Evolutionary conservation across 2,329 filamentous ascomycete species (phyloP).

Genomic region (Nemania sp.): DNA sequence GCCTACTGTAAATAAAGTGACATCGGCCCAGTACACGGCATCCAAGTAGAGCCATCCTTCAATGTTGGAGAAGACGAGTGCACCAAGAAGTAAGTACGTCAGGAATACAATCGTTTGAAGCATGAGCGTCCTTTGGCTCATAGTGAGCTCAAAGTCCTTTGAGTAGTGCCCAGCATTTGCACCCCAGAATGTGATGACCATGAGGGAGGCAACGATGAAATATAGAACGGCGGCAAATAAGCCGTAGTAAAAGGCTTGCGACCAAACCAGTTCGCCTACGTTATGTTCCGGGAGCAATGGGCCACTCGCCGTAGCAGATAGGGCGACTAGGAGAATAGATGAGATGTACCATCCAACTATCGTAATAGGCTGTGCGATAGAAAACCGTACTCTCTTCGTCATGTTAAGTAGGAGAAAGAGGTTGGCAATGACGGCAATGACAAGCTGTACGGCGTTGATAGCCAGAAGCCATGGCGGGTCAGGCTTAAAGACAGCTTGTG

Average conservation of each 20-base stretch:
- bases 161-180: slow-evolving; percentile 72
- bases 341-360: slow-evolving; percentile 79
- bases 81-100: slow-evolving; percentile 78
- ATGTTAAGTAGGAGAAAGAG: slow-evolving; percentile 86
- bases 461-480: slow-evolving; percentile 77
- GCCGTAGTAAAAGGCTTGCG: slow-evolving; percentile 86
- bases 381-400: slow-evolving; percentile 77
- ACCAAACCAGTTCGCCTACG: slow-evolving; percentile 62
- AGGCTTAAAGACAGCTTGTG: slow-evolving; percentile 55
- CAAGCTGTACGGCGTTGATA: slow-evolving; percentile 78
- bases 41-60: slow-evolving; percentile 80
- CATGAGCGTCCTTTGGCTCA: slow-evolving; percentile 84
- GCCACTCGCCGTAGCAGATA: slow-evolving; percentile 68
- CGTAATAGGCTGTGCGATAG: slow-evolving; percentile 79
- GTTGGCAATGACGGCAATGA: slow-evolving; percentile 77
- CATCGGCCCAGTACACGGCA: slow-evolving; percentile 77
- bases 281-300: slow-evolving; percentile 50
- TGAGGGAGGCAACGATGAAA: slow-evolving; percentile 74
- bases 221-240: slow-evolving; percentile 81
- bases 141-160: slow-evolving; percentile 77
- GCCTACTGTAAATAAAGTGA: slow-evolving; percentile 68
- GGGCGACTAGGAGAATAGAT: slow-evolving; percentile 67
- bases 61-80: slow-evolving; percentile 72
- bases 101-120: slow-evolving; percentile 88
- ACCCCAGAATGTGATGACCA: slow-evolving; percentile 79